Evolutionary conservation across 257 asterid species (phyloP), one percentile per base, ranked within the genome.

Genomic region (Vinca minor): DNA sequence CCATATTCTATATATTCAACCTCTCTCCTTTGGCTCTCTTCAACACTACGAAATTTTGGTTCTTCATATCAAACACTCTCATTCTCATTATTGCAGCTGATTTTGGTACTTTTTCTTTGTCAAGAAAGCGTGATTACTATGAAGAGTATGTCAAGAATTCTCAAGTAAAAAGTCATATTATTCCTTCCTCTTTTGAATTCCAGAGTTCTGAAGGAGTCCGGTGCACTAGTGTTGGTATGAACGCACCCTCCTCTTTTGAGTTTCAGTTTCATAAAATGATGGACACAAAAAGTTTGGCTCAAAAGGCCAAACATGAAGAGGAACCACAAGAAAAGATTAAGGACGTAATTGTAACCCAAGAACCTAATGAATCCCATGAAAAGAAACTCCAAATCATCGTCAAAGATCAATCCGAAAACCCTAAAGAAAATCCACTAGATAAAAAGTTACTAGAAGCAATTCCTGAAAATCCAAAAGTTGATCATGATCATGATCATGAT

Each of bases 41-140:
- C 1, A 69, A 54, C 59, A 86, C 84, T 68, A 77, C 91, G 46
- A 84, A 73, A 23, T 86, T 86, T 76, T 86, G 95, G 95, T 86
- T 86, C 59, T 60, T 86, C 57, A 75, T 84, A 11, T 80, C 84
- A 34, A 86, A 82, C 85, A 82, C 88, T 52, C 81, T 84, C 48
- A 75, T 86, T 45, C 77, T 86, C 77, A 82, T 86, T 63, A 82
- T 86, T 11, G 82, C 84, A 0, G 77, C 79, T 18, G 95, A 84
- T 71, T 83, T 72, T 41, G 78, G 77, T 26, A 70, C 84, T 34
- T 79, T 76, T 70, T 74, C 80, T 25, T 65, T 67, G 3, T 78
- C 92, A 0, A 63, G 60, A 45, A 56, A 77, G 1, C 47, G 35
- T 4, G 72, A 72, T 21, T 49, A 62, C 32, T 64, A 67, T 41